phyloP scores from a whole-genome alignment of 768 basidiomycete species.

The Trametes maxima region DNA sequence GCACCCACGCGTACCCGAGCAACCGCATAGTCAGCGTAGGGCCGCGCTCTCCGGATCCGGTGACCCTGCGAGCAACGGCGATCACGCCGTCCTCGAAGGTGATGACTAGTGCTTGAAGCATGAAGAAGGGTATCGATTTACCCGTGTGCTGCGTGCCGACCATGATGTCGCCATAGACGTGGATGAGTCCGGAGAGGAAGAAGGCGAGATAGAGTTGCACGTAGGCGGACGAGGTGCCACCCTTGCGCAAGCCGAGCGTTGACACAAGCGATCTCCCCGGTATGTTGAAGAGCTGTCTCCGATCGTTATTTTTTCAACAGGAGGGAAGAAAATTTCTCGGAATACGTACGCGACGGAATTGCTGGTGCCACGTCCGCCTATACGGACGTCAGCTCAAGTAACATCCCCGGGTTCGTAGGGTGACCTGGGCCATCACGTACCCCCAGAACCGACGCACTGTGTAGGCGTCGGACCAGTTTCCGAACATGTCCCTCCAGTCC shows the following conservation, averaged over 20 bases:
- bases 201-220: conserved; percentile 40
- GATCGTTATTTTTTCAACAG: not conserved
- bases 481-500: conserved; percentile 44
- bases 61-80: conserved; percentile 12
- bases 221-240: conserved; percentile 31
- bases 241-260: conserved; percentile 28
- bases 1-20: conserved; percentile 18
- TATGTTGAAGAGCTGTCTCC: conserved; percentile 29
- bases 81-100: conserved; percentile 38
- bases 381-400: not conserved
- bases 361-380: conserved; percentile 45
- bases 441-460: conserved; percentile 45
- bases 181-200: conserved; percentile 39
- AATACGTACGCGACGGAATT: conserved; percentile 34
- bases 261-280: conserved; percentile 30
- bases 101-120: conserved; percentile 38
- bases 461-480: conserved; percentile 37
- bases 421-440: conserved; percentile 30
- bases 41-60: not conserved
- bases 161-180: conserved; percentile 37
- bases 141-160: conserved; percentile 19
- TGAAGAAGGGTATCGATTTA: conserved; percentile 31
- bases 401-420: not conserved
- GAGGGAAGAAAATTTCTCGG: not conserved
- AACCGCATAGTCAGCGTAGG: not conserved